Evolutionary conservation across 768 basidiomycete genomes (phyloP).

Genomic region (Favolaschia claudopus): DNA sequence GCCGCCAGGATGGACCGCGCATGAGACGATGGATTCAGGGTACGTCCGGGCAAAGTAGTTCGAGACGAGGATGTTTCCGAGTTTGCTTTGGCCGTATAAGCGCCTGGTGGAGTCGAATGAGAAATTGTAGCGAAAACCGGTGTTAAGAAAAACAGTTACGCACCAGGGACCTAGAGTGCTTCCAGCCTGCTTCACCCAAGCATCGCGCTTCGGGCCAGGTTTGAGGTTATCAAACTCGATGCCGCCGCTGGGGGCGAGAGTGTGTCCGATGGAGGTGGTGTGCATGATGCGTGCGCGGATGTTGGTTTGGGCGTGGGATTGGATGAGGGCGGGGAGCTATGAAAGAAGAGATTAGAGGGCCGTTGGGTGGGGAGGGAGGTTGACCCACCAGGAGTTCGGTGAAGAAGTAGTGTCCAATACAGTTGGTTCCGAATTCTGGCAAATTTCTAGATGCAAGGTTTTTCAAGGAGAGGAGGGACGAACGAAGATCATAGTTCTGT

Average conservation of each 20-base stretch:
- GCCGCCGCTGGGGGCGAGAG: not conserved
- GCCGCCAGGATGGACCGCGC: not conserved
- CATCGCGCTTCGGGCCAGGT: not conserved
- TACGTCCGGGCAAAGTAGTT: not conserved
- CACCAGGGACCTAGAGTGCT: not conserved
- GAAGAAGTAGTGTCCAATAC: slow-evolving; percentile 35
- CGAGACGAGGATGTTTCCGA: too few relatives aligned
- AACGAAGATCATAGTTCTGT: too few relatives aligned
- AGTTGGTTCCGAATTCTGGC: slow-evolving; percentile 48
- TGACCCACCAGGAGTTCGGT: slow-evolving; percentile 31
- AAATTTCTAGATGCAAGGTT: too few relatives aligned
- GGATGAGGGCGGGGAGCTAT: slow-evolving; percentile 6
- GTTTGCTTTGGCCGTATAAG: not conserved
- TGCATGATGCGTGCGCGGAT: slow-evolving; percentile 31
- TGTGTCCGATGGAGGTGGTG: slow-evolving; percentile 22
- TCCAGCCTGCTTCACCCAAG: not conserved
- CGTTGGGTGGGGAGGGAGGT: slow-evolving; percentile 16
- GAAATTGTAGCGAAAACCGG: not conserved
- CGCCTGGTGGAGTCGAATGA: too few relatives aligned
- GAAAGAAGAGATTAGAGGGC: not conserved
- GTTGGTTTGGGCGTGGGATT: not conserved
- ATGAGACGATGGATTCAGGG: not conserved
- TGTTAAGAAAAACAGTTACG: not conserved
- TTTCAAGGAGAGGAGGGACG: too few relatives aligned
- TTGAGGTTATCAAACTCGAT: not conserved